Percentiles rank a stretch among this genome's conserved stretches.
Conservation (phyloP, 2,329 filamentous ascomycete genomes). For the Cercospora sesami region DNA sequence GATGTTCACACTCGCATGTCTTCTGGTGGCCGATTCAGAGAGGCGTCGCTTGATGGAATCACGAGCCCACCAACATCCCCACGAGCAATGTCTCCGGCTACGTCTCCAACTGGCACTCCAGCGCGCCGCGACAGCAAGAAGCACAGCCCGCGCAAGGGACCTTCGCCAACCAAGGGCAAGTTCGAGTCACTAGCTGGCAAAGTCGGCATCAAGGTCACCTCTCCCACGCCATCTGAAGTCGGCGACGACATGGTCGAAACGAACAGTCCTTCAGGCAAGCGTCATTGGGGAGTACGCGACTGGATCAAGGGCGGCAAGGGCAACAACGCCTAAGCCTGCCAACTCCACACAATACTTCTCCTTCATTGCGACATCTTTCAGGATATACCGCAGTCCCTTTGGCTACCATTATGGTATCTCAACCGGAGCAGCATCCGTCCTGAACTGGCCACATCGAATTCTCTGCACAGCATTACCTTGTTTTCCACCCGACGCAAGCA, state of each 20-base stretch:
- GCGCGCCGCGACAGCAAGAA: constrained; percentile 11
- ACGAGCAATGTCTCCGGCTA: constrained; percentile 26
- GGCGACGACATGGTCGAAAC: constrained; percentile 19
- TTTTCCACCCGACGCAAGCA: background rate
- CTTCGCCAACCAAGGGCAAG: constrained; percentile 49
- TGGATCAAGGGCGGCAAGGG: constrained; percentile 33
- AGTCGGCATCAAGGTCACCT: constrained; percentile 42
- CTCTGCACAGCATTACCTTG: background rate
- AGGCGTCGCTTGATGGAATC: constrained; percentile 32
- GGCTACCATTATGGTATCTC: constrained; percentile 11
- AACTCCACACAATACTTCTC: background rate
- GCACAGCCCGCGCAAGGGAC: constrained; percentile 29
- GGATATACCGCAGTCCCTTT: constrained; percentile 14
- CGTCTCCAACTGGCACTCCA: constrained; percentile 28
- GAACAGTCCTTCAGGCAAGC: constrained; percentile 33
- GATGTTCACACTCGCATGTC: constrained; percentile 8
- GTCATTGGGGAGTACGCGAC: constrained; percentile 36
- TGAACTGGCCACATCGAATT: background rate
- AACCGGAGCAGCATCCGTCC: constrained; percentile 1
- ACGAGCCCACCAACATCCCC: constrained; percentile 28
- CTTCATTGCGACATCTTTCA: constrained; percentile 5
- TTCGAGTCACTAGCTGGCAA: constrained; percentile 51
- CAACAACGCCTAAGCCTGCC: constrained; percentile 8
- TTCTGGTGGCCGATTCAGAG: constrained; percentile 29
- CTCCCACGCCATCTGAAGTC: constrained; percentile 24